Evolutionary conservation across 2,329 filamentous ascomycete genomes (phyloP), one percentile per base, ranked within the genome.

Genomic region (Aureobasidium sp.): DNA sequence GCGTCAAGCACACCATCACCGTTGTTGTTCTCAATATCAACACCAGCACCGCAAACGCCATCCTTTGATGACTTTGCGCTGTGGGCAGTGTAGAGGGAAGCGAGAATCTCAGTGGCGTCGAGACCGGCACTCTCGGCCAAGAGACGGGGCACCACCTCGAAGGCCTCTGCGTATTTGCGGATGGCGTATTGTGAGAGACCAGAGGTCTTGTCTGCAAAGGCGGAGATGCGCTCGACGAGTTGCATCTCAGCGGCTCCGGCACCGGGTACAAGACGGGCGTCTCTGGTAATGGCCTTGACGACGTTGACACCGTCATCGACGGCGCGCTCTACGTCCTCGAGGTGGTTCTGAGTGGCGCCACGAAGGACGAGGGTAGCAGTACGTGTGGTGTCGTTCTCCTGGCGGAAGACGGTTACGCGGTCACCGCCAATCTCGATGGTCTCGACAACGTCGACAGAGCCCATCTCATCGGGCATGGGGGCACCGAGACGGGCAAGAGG

Each of bases 401-500:
- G 94, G 70, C 95, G 84, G 85, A 99, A 99, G 63, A 99, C 93
- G 45, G 94, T 99, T 62, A 99, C 95, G 64, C 94, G 89, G 80
- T 99, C 94, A 68, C 94, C 94, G 66, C 94, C 94, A 73, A 99
- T 97, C 78, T 99, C 94, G 48, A 95, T 83, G 1, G 95, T 97
- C 82, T 99, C 94, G 36, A 99, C 94, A 62, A 99, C 77, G 73
- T 99, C 94, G 66, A 99, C 86, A 69, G 78, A 88, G 66, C 94
- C 94, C 92, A 96, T 97, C 82, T 99, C 94, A 69, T 99, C 94
- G n/a, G 95, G 94, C 94, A 99, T 99, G 48, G 94, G 94, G 16
- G 95, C 94, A 66, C 94, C 94, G 51, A 99, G 82, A 69, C 94
- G 88, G 59, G 95, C 95, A 65, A 99, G 83, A 21, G 94, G 94